Conservation (phyloP, 2,329 filamentous ascomycete genomes). For the Aureobasidium sp. region DNA sequence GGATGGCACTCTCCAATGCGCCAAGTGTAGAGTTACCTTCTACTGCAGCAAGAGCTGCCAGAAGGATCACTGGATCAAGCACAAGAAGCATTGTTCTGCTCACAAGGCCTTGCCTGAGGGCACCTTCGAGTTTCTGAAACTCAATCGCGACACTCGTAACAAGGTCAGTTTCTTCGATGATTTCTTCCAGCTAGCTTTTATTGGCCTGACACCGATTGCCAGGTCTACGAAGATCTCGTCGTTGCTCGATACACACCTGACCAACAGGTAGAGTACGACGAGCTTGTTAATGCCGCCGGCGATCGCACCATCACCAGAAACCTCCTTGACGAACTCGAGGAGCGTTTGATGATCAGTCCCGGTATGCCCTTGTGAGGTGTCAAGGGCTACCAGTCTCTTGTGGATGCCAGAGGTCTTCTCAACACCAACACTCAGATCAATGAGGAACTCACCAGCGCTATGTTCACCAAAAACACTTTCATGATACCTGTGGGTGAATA, state of each 20-base stretch:
- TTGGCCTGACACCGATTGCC: not conserved
- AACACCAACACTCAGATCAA: conserved; percentile 10
- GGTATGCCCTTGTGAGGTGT: not conserved
- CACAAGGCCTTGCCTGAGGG: not conserved
- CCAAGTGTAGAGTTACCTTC: conserved; percentile 9
- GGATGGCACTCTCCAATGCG: not conserved
- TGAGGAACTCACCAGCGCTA: not conserved
- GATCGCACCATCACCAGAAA: not conserved
- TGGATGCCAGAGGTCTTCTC: not conserved
- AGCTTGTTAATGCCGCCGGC: not conserved
- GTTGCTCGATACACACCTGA: conserved; percentile 8
- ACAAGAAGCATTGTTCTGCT: conserved; percentile 12
- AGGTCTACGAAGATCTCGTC: conserved; percentile 5
- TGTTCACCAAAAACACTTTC: conserved; percentile 3
- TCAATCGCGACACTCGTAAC: not conserved
- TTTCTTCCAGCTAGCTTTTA: too few species aligned
- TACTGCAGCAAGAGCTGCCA: conserved; percentile 12
- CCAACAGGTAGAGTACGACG: not conserved
- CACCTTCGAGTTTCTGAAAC: conserved; percentile 5
- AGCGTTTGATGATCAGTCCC: not conserved
- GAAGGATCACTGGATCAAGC: conserved; percentile 14
- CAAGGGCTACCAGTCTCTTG: conserved; percentile 1
- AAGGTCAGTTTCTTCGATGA: too few species aligned
- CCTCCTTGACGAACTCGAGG: not conserved
- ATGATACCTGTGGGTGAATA: not conserved